Evolutionary conservation across 495 filamentous ascomycete species (phyloP).

Genomic region (Viridothelium virens): DNA sequence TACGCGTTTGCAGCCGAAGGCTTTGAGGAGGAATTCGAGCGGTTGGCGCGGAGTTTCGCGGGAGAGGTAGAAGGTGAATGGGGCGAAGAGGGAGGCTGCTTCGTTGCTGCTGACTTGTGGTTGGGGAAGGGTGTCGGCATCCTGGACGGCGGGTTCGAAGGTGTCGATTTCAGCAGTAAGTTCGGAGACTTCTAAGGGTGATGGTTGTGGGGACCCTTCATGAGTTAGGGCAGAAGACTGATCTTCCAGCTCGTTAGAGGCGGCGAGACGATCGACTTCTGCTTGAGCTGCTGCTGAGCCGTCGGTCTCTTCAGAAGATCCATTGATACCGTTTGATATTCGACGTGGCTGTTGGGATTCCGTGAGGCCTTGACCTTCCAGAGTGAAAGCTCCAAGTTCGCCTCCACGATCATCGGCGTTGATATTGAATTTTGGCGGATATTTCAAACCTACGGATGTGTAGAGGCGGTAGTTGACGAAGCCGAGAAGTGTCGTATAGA

Average conservation of each 20-base stretch:
- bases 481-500: conserved; percentile 90
- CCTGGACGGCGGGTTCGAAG: conserved; percentile 67
- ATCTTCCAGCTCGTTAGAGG: conserved; percentile 33
- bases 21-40: conserved; percentile 85
- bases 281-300: conserved; percentile 26
- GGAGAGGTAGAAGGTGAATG: conserved; percentile 86
- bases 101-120: conserved; percentile 56
- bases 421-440: conserved; percentile 88
- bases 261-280: conserved; percentile 33
- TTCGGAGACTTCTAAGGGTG: background rate
- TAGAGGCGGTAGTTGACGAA: conserved; percentile 95
- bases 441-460: conserved; percentile 80
- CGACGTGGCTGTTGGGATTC: conserved; percentile 48
- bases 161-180: conserved; percentile 64
- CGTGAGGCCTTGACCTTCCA: conserved; percentile 63
- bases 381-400: conserved; percentile 82
- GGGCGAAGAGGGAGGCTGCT: conserved; percentile 64
- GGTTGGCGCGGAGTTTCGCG: conserved; percentile 86
- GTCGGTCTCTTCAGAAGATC: background rate
- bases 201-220: background rate
- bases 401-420: conserved; percentile 79
- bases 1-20: conserved; percentile 92
- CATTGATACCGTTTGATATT: conserved; percentile 18
- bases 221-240: background rate
- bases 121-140: conserved; percentile 80